Base-by-base conservation (phyloP, 352 stramenopile species). In the Globisporangium emineosum region DNA sequence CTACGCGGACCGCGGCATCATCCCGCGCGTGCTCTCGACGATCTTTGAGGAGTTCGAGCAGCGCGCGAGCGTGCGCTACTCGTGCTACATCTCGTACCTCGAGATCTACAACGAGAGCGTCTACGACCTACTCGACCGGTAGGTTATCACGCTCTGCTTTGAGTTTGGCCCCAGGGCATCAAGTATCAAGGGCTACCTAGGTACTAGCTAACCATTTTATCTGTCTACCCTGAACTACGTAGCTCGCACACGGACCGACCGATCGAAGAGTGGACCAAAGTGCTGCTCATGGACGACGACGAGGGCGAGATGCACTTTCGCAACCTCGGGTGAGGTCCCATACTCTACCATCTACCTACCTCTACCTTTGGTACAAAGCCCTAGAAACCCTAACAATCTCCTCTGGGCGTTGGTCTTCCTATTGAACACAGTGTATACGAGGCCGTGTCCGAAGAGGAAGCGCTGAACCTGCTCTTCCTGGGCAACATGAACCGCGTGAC, bases 61-160 rank as follows among this genome's bases (percentile, higher is more conserved):
- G 47, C 76, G 77, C 47, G 52, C 65, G 15, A 61, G 74, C 33
- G 83, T 88, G 76, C 72, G 72, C 33, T 94, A 93, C 69, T 75
- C 83, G n/a, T 96, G 86, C 62, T 93, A 94, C 70, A 86, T 99
- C 55, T 98, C 95, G 12, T 98, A 98, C 70, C 71, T 99, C 55
- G 92, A 99, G 69, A 97, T 99, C 42, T 99, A 99, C 83, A 98
- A 98, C 71, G 93, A 98, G 71, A 93, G 74, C 68, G 90, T 97
- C 25, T 98, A 98, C 69, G 96, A 99, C 62, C 74, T 99, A 51
- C 81, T 99, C 0, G 82, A 91, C 40, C 70, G 81, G 74, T 83
- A 43, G 5, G 59, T 17, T 13, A 57, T 6, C 32, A 19, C 17
- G 15, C 2, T 5, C 1, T 13, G 19, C 23, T 40, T 30, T 37